Conservation (phyloP, 768 basidiomycete genomes). For the Mycena albidolilacea region DNA sequence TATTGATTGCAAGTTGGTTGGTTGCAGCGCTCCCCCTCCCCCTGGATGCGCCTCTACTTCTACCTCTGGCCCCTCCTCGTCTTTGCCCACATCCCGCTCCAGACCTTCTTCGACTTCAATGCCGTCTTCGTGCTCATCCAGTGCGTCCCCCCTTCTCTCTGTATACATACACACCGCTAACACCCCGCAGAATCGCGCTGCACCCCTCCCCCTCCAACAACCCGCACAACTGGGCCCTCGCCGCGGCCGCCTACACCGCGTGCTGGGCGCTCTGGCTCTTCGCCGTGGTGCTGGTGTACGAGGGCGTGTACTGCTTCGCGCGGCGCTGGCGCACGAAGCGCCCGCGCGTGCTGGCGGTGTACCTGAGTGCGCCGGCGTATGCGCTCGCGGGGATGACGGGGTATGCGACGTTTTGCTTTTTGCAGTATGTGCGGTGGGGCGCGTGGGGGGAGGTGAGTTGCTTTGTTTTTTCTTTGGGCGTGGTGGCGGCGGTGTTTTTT, state of each 20-base stretch:
- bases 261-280: conserved; percentile 86
- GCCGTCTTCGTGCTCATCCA: conserved; percentile 85
- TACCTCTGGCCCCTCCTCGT: conserved; percentile 79
- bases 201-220: conserved; percentile 76
- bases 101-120: conserved; percentile 93
- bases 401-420: background rate
- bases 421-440: background rate
- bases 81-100: conserved; percentile 80
- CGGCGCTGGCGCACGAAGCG: no score
- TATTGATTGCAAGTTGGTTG: background rate
- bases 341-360: conserved; percentile 80
- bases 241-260: conserved; percentile 85
- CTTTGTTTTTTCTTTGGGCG: background rate
- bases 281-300: conserved; percentile 82
- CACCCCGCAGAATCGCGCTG: conserved; percentile 72
- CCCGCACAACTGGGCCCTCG: conserved; percentile 71
- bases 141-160: conserved; percentile 63
- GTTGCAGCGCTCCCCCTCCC: conserved; percentile 42
- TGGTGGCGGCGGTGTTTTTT: no score
- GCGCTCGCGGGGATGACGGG: conserved; percentile 68
- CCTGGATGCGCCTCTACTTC: conserved; percentile 71
- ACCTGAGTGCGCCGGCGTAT: conserved; percentile 85
- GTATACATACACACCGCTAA: background rate
- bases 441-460: background rate
- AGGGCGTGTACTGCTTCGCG: conserved; percentile 78